Base-by-base conservation (phyloP, 495 filamentous ascomycete genomes). In the Hyaloscypha finlandica region DNA sequence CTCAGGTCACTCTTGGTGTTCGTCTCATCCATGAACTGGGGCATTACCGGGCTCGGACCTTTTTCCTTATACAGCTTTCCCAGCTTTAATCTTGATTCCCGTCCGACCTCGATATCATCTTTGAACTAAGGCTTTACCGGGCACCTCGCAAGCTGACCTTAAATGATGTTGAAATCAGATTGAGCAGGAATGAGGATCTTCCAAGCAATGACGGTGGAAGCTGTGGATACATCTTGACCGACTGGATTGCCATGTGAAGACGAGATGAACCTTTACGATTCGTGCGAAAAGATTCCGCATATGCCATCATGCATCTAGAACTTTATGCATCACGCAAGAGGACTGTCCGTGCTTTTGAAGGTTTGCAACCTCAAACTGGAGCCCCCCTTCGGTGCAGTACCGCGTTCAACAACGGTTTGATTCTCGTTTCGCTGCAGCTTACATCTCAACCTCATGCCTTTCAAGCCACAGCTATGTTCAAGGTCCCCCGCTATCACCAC, bases 401-500 rank as follows among this genome's bases (percentile, higher is more conserved):
- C 42, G 9, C 9, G 35, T 12, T 12, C 35, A 12, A 25, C 12
- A 48, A 14, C 16, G 11, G 42, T 48, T 14, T 48, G 42, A 48
- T 4, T 4, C 42, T 19, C 16, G 16, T 48, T 11, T 48, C 42
- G 42, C 42, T 19, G 14, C 16, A 48, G 0, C 42, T 48, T 48
- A 1, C 16, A 48, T 16, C 16, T 48, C 42, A 48, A 35, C 42
- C 52, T 67, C 70, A 19, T 67, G 73, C 9, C 54, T 77, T 19
- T 37, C 35, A 37, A 8, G 25, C 25, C 25, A 25, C 25, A 25
- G 25, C 25, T 25, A 25, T 25, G 25, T 25, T 25, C 25, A 25
- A 25, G 25, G 25, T 25, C 25, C 42, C 42, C 42, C 42, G 16
- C 42, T 14, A 14, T 12, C 35, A 37, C 35, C 8, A 69, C 6